These are phyloP conservation scores for Saccharomyces hybrid DNA, from an alignment of 1,139 yeast species.

Conservation along the genomic window DNA sequence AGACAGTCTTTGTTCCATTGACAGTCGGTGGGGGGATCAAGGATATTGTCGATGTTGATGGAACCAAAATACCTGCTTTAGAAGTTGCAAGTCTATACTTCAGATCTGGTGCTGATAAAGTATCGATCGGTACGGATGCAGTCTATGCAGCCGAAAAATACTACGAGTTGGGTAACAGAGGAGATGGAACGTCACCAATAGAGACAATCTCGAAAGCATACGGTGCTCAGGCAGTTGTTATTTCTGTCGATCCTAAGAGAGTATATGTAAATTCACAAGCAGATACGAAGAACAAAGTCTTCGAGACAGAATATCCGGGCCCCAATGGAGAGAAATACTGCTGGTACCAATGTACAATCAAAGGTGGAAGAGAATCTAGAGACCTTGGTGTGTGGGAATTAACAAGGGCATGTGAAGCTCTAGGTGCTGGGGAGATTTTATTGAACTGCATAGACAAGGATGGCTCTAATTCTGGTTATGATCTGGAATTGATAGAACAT, in stretches of 20 bases:
- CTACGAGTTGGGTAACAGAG: conserved; percentile 49
- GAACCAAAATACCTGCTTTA: conserved; percentile 68
- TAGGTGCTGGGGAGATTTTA: conserved; percentile 95
- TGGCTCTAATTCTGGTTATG: conserved; percentile 90
- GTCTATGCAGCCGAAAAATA: conserved; percentile 81
- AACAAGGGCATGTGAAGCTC: conserved; percentile 76
- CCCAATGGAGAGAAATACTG: conserved; percentile 82
- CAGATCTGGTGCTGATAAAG: conserved; percentile 95
- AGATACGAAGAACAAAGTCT: conserved; percentile 55
- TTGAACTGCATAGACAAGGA: conserved; percentile 93
- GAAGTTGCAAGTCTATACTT: conserved; percentile 88
- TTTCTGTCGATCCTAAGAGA: conserved; percentile 92
- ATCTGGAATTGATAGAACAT: conserved; percentile 71
- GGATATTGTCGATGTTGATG: conserved; percentile 79
- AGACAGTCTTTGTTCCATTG: conserved; percentile 87
- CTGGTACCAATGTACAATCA: conserved; percentile 92
- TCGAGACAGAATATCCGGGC: conserved; percentile 54
- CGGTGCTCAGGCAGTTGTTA: conserved; percentile 95
- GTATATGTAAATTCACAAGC: conserved; percentile 58
- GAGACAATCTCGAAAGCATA: conserved; percentile 87
- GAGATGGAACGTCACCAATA: conserved; percentile 75
- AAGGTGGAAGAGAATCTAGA: conserved; percentile 87
- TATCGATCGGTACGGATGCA: conserved; percentile 96
- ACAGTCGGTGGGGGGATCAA: conserved; percentile 98
- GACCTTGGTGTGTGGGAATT: conserved; percentile 89